phyloP scores from a whole-genome alignment of 2,329 filamentous ascomycete species.

The Pseudogymnoascus destructans region DNA sequence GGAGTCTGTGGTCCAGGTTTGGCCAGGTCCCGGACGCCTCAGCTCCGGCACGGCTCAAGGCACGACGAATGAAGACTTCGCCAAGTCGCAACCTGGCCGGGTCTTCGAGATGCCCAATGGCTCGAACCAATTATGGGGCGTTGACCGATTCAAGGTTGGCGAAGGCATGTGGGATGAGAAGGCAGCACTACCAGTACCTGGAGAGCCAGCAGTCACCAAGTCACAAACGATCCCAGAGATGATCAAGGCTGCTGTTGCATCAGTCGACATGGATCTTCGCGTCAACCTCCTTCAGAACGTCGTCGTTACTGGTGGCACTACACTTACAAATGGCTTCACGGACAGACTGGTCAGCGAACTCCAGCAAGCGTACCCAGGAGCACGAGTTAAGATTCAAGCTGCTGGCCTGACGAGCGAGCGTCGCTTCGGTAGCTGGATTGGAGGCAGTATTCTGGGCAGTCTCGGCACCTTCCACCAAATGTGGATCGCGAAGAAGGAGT shows the following conservation, averaged over 20 bases:
- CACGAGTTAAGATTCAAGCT: constrained; percentile 78
- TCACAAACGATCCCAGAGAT: constrained; percentile 73
- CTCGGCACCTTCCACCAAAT: constrained; percentile 98
- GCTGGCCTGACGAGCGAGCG: constrained; percentile 77
- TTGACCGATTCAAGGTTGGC: constrained; percentile 71
- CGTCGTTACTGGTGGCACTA: constrained; percentile 81
- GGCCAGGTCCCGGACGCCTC: constrained; percentile 67
- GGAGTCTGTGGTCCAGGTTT: constrained; percentile 90
- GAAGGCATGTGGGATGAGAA: constrained; percentile 88
- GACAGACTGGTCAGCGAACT: constrained; percentile 83
- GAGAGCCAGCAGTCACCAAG: constrained; percentile 41
- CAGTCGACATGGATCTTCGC: constrained; percentile 80
- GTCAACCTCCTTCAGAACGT: constrained; percentile 76
- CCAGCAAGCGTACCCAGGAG: constrained; percentile 65
- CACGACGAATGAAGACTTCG: constrained; percentile 58
- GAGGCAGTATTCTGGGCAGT: constrained; percentile 88
- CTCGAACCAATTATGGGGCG: constrained; percentile 86
- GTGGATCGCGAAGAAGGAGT: constrained; percentile 97
- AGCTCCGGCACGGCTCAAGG: constrained; percentile 35
- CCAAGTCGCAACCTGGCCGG: constrained; percentile 59
- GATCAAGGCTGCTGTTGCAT: constrained; percentile 61
- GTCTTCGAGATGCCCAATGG: constrained; percentile 97
- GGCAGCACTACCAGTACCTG: constrained; percentile 45
- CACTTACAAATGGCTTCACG: constrained; percentile 79
- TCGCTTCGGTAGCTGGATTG: constrained; percentile 89